A percentile compares a stretch with the other conserved stretches of the same genome.
phyloP scores from a whole-genome alignment of 345 rosid genomes.

The Hibiscus mutabilis region DNA sequence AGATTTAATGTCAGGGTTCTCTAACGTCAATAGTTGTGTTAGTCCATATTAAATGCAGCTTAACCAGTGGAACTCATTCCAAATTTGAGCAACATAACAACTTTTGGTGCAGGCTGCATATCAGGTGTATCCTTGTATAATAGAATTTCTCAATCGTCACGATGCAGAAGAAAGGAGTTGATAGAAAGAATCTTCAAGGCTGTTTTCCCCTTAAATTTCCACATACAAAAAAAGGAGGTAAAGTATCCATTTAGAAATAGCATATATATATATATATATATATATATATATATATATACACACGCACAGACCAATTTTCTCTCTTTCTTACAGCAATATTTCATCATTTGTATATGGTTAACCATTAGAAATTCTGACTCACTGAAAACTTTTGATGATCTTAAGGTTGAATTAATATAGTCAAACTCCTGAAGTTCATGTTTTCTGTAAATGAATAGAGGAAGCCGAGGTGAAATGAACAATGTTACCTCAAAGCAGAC shows the following conservation, averaged over 20 bases:
- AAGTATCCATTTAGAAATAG: neutral
- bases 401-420: neutral
- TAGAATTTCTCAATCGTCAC: slow-evolving; percentile 49
- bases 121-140: slow-evolving; percentile 52
- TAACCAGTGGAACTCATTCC: neutral
- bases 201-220: neutral
- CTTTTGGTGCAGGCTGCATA: slow-evolving; percentile 40
- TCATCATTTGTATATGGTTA: neutral
- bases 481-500: no score
- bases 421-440: no score
- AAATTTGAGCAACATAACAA: neutral
- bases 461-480: no score
- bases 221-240: neutral
- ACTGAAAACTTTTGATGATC: neutral
- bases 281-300: neutral
- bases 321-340: neutral
- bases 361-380: neutral
- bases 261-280: neutral
- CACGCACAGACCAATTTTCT: neutral
- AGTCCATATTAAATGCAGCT: neutral
- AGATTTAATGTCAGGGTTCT: slow-evolving; percentile 9
- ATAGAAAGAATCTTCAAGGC: neutral
- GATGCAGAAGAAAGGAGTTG: slow-evolving; percentile 24
- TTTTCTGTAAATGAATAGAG: no score
- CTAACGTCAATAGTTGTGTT: neutral